Conservation (phyloP, 192 early-diverging fungal species). For the Coemansia sp. region DNA sequence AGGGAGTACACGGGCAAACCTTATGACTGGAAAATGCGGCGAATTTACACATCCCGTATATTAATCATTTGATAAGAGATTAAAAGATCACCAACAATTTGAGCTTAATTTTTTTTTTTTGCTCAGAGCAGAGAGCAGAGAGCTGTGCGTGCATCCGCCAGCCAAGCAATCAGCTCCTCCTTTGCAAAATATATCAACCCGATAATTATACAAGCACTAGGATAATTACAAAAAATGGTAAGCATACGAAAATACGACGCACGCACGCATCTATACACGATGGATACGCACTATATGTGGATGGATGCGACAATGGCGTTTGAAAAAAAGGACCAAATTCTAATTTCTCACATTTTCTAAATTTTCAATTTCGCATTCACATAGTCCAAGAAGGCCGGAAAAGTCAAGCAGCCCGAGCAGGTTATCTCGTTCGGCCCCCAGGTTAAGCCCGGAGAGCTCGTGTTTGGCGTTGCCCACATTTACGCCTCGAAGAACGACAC, state of each 20-base stretch:
- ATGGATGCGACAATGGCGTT: neutral
- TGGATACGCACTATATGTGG: neutral
- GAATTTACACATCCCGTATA: neutral
- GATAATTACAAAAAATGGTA: conserved; percentile 24
- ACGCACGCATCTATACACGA: neutral
- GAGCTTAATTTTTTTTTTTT: neutral
- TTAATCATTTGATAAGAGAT: neutral
- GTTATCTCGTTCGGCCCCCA: conserved; percentile 95
- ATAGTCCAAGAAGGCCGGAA: conserved; percentile 77
- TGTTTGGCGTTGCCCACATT: conserved; percentile 99
- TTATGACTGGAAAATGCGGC: neutral
- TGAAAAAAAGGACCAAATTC: neutral
- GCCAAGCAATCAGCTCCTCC: neutral
- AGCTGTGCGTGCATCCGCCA: neutral
- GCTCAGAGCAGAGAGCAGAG: neutral
- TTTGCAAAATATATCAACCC: conserved; percentile 4
- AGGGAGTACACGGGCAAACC: neutral
- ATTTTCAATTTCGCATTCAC: neutral
- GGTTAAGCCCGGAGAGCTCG: conserved; percentile 96
- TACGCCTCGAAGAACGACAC: conserved; percentile 99
- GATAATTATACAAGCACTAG: conserved; percentile 3
- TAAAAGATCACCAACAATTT: neutral
- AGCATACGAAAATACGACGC: neutral
- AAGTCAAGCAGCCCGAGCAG: conserved; percentile 79
- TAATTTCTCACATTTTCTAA: neutral